Evolutionary conservation across 371 early-diverging fungal species (phyloP).

Genomic region (Blakeslea trispora): DNA sequence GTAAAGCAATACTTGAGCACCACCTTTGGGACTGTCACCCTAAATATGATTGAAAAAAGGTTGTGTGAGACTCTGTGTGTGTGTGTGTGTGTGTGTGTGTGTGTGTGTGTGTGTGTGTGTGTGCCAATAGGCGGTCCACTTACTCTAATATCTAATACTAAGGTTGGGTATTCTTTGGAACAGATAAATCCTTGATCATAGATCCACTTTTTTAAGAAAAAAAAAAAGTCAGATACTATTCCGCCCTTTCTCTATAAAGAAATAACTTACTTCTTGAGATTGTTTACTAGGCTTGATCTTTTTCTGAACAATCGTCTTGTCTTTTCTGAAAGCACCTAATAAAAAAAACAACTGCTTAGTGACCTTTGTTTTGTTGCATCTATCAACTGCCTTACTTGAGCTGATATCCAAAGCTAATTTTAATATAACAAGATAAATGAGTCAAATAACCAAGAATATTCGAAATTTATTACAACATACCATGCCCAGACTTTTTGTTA

Average conservation of each 20-base stretch:
- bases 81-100: no score
- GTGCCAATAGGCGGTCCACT: no score
- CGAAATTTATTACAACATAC: conserved; percentile 23
- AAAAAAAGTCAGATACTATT: no score
- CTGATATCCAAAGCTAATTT: conserved; percentile 49
- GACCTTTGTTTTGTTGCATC: no score
- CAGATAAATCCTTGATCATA: conserved; percentile 49
- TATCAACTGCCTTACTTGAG: conserved; percentile 46
- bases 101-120: no score
- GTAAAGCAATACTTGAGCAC: conserved; percentile 46
- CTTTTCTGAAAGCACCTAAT: conserved; percentile 52
- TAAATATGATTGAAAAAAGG: no score
- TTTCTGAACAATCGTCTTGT: conserved; percentile 50
- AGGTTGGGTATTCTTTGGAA: conserved; percentile 41
- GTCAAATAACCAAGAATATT: no score
- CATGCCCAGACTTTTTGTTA: conserved; percentile 52
- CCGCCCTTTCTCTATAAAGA: no score
- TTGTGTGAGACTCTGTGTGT: no score
- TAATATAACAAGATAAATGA: not conserved
- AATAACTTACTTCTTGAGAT: conserved; percentile 40
- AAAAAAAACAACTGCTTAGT: no score
- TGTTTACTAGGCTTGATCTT: conserved; percentile 38
- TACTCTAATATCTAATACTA: conserved; percentile 55
- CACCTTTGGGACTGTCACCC: conserved; percentile 49
- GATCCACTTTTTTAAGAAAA: conserved; percentile 32